Base-by-base conservation (phyloP, 225 moss, liverwort and hornwort genomes). In the Polytrichum commune region DNA sequence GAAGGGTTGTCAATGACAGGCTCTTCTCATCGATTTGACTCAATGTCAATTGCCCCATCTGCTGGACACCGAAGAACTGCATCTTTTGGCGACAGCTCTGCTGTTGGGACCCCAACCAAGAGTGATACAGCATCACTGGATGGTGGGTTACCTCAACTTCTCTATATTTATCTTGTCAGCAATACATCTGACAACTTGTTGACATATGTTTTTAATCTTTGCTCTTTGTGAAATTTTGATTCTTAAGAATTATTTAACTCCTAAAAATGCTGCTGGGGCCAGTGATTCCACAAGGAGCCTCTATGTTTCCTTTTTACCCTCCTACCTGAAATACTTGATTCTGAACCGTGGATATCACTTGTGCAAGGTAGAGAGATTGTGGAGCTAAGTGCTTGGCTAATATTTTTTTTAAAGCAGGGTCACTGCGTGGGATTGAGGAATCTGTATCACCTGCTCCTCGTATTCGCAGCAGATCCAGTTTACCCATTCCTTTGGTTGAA, bases 21-120 rank as follows among this genome's bases (percentile, higher is more conserved):
- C 57, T 78, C 87, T 69, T 76, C 81, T 54, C 88, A 72, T 77
- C 88, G 84, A 19, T 72, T 82, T 69, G 82, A 86, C 55, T 93
- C 84, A 24, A 75, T 85, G 62, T 96, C 85, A 55, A 88, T 96
- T 75, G 91, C 96, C 23, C 96, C 93, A 58, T 96, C 96, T 73
- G 87, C 92, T 57, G 77, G 87, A 69, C 89, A 93, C 69, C 81
- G 89, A 68, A 87, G 85, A 62, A 65, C 71, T 73, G 56, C 66
- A 19, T 88, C 85, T 5, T 38, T 80, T 78, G 85, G 88, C 75
- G 83, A 83, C 4, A 76, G 83, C 65, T 85, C 83, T 76, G 85
- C 76, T 60, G 82, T 80, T 67, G 85, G 82, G 60, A 85, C 82
- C 35, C 78, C 78, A 73, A 83, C 78, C 20, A 85, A 74, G 76